A percentile compares a stretch with the other conserved stretches of the same genome.
phyloP scores from a whole-genome alignment of 352 stramenopile genomes.

The Elongisporangium undulatum region DNA sequence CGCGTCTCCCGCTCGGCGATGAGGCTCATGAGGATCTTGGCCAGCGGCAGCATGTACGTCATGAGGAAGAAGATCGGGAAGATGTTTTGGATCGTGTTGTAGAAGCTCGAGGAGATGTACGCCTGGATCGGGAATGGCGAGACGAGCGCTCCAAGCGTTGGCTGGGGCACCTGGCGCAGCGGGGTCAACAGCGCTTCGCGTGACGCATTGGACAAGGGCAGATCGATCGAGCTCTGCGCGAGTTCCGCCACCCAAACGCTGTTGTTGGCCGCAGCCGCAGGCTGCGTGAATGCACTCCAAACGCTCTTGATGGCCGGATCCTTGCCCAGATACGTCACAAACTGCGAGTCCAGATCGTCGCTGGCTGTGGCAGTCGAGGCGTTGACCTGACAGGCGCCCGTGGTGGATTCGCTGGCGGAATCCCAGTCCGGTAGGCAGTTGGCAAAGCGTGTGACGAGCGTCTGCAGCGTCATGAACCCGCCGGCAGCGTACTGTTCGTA shows the following conservation, averaged over 20 bases:
- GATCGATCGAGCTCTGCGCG: not conserved
- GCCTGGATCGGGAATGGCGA: conserved; percentile 40
- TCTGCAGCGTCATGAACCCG: conserved; percentile 48
- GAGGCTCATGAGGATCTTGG: conserved; percentile 85
- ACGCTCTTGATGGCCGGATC: not conserved
- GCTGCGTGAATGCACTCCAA: not conserved
- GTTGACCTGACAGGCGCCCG: conserved; percentile 15
- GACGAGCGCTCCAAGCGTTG: conserved; percentile 19
- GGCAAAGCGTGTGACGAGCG: conserved; percentile 35
- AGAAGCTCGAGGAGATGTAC: conserved; percentile 73
- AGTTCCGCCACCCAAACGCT: not conserved
- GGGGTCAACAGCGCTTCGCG: conserved; percentile 20
- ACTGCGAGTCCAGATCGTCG: conserved; percentile 9
- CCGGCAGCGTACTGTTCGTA: conserved; percentile 22
- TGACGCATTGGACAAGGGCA: conserved; percentile 7
- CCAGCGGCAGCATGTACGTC: conserved; percentile 91
- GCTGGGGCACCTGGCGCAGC: conserved; percentile 29
- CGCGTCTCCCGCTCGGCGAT: conserved; percentile 91
- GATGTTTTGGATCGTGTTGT: conserved; percentile 63
- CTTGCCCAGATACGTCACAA: conserved; percentile 2
- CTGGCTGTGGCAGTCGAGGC: conserved; percentile 8
- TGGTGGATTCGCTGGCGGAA: conserved; percentile 12
- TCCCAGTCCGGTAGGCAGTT: conserved; percentile 36
- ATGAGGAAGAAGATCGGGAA: conserved; percentile 91
- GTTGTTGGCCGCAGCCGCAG: conserved; percentile 63